These are phyloP conservation scores for Colletotrichum tropicale DNA, from an alignment of 2,329 filamentous ascomycete species.

Conservation along the genomic window DNA sequence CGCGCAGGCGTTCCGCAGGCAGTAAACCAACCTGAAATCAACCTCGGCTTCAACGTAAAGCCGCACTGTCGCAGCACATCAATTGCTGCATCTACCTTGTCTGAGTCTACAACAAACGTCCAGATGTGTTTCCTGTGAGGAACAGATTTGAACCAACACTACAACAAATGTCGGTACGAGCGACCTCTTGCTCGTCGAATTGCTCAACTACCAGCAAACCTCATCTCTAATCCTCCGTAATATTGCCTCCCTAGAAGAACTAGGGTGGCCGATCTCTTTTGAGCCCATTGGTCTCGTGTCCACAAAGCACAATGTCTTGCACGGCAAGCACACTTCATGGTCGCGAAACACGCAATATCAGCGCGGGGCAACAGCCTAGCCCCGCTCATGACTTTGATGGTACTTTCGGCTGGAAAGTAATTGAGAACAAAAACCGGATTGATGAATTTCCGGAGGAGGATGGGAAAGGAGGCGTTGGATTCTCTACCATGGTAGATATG, in stretches of 20 bases:
- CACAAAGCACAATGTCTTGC: background rate
- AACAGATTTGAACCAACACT: background rate
- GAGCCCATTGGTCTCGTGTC: background rate
- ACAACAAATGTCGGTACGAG: background rate
- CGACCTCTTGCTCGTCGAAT: slow-evolving; percentile 6
- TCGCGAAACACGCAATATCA: background rate
- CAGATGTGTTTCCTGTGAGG: background rate
- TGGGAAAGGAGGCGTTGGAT: background rate
- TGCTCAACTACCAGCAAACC: background rate
- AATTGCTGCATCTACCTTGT: background rate
- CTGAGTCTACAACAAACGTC: background rate
- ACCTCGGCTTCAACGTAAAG: background rate
- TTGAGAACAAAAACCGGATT: background rate
- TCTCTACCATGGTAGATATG: slow-evolving; percentile 17
- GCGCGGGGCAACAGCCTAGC: background rate
- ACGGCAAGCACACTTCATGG: background rate
- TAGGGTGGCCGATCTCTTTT: background rate
- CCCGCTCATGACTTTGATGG: background rate
- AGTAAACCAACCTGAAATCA: slow-evolving; percentile 20
- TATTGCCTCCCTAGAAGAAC: background rate
- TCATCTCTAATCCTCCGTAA: background rate
- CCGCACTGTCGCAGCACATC: background rate
- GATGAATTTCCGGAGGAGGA: background rate
- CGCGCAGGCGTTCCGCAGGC: slow-evolving; percentile 41
- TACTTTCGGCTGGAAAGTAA: background rate